Conservation (phyloP, 331 rosid genomes). For the Rhamnella rubrinervis region DNA sequence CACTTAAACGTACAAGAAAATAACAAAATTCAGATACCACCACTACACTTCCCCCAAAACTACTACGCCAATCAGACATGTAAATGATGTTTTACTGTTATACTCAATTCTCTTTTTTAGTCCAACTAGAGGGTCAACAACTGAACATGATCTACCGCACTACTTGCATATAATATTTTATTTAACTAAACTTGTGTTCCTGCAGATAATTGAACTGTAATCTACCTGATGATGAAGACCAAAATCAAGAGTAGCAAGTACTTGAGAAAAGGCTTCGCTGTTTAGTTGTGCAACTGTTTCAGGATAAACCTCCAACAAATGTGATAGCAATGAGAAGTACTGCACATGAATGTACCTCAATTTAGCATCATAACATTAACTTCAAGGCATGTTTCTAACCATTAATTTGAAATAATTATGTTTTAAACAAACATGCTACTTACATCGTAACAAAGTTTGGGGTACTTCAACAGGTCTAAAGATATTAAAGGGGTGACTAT, state of each 20-base stretch:
- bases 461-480: constrained; percentile 87
- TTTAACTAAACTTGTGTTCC: neutral
- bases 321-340: constrained; percentile 90
- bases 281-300: constrained; percentile 85
- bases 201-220: neutral
- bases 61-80: no score
- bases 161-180: neutral
- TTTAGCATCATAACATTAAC: constrained; percentile 31
- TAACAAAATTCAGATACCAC: no score
- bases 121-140: no score
- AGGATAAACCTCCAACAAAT: constrained; percentile 92
- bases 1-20: no score
- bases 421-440: constrained; percentile 31
- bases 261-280: constrained; percentile 67
- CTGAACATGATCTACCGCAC: no score
- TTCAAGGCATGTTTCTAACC: constrained; percentile 4
- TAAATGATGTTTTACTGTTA: no score
- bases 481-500: constrained; percentile 81
- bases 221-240: constrained; percentile 92
- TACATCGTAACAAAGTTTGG: constrained; percentile 92
- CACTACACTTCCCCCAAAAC: no score
- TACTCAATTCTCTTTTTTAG: no score
- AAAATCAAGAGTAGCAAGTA: constrained; percentile 80
- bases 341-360: constrained; percentile 38
- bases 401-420: neutral